phyloP scores from a whole-genome alignment of 805 yeast genomes.

The Ogataea saltuana region DNA sequence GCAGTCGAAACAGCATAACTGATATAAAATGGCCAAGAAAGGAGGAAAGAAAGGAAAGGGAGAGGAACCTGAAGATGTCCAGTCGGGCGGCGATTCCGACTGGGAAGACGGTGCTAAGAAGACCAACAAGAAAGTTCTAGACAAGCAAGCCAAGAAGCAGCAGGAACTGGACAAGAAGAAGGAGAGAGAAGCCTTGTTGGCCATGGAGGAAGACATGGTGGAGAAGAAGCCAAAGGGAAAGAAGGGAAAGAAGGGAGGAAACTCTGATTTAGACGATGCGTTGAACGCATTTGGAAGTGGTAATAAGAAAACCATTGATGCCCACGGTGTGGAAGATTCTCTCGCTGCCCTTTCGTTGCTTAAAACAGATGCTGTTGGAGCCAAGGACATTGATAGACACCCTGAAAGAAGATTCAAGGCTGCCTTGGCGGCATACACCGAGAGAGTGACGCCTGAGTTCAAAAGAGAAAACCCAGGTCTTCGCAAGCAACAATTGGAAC shows the following conservation, averaged over 20 bases:
- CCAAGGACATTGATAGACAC: conserved; percentile 74
- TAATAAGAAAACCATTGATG: conserved; percentile 48
- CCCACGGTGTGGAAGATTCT: conserved; percentile 76
- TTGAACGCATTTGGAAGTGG: conserved; percentile 48
- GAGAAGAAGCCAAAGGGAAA: conserved; percentile 63
- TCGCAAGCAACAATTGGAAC: conserved; percentile 75
- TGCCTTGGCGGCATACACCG: conserved; percentile 72
- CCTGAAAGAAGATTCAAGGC: conserved; percentile 89
- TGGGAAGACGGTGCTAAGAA: conserved; percentile 78
- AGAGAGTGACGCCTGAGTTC: conserved; percentile 66
- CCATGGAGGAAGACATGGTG: conserved; percentile 54
- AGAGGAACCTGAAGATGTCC: conserved; percentile 41
- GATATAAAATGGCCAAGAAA: conserved; percentile 36
- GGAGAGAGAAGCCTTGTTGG: conserved; percentile 73
- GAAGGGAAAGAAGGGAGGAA: conserved; percentile 46
- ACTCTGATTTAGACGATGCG: conserved; percentile 62
- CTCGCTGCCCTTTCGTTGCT: conserved; percentile 75
- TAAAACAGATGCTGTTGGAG: conserved; percentile 52
- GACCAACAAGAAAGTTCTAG: conserved; percentile 67
- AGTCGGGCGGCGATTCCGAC: conserved; percentile 50
- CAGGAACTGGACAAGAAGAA: conserved; percentile 79
- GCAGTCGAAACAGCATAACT: neutral
- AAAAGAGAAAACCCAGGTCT: conserved; percentile 79
- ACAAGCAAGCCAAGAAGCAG: conserved; percentile 65
- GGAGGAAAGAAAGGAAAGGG: conserved; percentile 46